Evolutionary conservation across 2,329 filamentous ascomycete species (phyloP).

Genomic region (Kalaharituber pfeilii): DNA sequence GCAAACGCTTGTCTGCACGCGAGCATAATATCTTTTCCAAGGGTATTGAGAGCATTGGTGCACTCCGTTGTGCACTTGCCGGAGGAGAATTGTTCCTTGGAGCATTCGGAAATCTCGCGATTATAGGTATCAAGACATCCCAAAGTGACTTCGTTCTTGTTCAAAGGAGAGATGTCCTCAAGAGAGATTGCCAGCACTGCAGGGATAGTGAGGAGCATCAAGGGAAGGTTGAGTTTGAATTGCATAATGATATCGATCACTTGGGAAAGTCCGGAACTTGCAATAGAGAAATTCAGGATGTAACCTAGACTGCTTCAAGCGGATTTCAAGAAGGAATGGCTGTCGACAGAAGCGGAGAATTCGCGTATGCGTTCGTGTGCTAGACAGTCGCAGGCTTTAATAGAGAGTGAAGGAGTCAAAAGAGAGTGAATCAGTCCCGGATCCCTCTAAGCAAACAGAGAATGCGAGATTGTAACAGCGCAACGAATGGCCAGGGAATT

Average conservation of each 20-base stretch:
- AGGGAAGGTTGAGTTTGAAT: not conserved
- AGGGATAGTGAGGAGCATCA: constrained; percentile 5
- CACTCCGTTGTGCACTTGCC: constrained; percentile 6
- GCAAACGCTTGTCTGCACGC: constrained; percentile 13
- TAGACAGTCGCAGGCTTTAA: not conserved
- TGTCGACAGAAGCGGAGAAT: not conserved
- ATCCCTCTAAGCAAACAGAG: not conserved
- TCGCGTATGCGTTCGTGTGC: not conserved
- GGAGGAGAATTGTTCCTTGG: constrained; percentile 3
- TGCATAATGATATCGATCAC: constrained; percentile 5
- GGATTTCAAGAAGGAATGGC: not conserved
- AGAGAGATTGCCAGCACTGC: constrained; percentile 7
- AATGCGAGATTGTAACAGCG: not conserved
- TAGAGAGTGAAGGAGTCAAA: not conserved
- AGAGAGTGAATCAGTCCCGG: not conserved
- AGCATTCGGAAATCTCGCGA: constrained; percentile 6
- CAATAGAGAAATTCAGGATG: not conserved
- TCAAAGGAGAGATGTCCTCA: constrained; percentile 5
- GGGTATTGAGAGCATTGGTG: constrained; percentile 3
- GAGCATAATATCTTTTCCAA: constrained; percentile 4
- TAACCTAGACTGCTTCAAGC: not conserved
- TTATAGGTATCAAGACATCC: constrained; percentile 10
- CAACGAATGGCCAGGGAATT: not conserved
- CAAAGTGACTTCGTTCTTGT: constrained; percentile 5
- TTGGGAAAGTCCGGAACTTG: not conserved